Conservation (phyloP, 2,329 filamentous ascomycete species). For the Madurella fahalii region DNA sequence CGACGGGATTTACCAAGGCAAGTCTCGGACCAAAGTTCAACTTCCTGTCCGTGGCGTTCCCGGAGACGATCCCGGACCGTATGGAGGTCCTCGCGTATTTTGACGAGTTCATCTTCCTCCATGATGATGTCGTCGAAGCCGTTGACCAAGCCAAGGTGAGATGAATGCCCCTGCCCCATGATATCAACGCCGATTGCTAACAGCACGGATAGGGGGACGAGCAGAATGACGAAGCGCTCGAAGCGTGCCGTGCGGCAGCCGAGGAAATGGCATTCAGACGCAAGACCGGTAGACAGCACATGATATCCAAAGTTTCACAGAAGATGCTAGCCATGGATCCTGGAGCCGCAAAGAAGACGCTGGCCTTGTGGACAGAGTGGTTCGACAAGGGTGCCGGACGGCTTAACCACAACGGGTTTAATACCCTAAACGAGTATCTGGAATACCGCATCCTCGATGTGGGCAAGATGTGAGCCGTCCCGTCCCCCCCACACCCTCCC, state of each 20-base stretch:
- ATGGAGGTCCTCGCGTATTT: slow-evolving; percentile 38
- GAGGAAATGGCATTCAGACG: not conserved
- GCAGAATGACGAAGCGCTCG: no score
- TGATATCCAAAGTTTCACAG: slow-evolving; percentile 7
- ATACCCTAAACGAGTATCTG: slow-evolving; percentile 27
- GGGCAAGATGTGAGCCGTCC: slow-evolving; percentile 16
- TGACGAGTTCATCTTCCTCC: slow-evolving; percentile 39
- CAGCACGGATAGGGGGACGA: no score
- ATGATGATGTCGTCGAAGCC: slow-evolving; percentile 30
- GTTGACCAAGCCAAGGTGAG: not conserved
- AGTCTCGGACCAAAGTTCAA: slow-evolving; percentile 28
- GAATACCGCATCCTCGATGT: slow-evolving; percentile 26
- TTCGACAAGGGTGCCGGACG: slow-evolving; percentile 15
- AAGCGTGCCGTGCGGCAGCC: not conserved
- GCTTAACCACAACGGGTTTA: slow-evolving; percentile 14
- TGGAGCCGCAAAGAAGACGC: slow-evolving; percentile 22
- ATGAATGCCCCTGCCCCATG: not conserved
- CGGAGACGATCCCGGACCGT: slow-evolving; percentile 37
- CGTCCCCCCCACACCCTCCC: no score
- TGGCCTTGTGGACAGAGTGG: slow-evolving; percentile 26
- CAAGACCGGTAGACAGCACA: no score
- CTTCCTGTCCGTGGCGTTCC: slow-evolving; percentile 33
- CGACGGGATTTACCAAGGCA: slow-evolving; percentile 29
- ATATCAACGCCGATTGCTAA: not conserved
- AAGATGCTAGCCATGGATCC: slow-evolving; percentile 27